Conservation (phyloP, 2,329 filamentous ascomycete species). For the Colletotrichum sojae region DNA sequence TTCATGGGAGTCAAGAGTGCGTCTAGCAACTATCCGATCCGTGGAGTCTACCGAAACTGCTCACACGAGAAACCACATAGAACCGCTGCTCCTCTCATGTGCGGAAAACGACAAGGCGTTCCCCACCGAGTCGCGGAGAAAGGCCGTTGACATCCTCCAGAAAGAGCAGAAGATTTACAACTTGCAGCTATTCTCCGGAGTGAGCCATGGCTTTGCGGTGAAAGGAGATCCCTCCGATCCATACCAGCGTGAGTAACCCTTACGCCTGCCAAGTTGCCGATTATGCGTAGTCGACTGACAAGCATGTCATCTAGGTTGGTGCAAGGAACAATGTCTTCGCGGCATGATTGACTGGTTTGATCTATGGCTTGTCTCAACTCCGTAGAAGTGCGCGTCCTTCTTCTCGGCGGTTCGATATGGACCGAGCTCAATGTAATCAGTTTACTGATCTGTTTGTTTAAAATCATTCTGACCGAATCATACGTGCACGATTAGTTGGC, state of each 20-base stretch:
- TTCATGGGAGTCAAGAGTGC: conserved; percentile 55
- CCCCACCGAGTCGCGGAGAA: conserved; percentile 51
- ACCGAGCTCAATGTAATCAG: too few species aligned
- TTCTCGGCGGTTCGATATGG: too few species aligned
- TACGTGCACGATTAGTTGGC: too few species aligned
- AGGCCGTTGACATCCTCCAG: conserved; percentile 59
- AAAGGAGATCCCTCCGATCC: conserved; percentile 63
- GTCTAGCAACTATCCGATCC: conserved; percentile 20
- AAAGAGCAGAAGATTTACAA: conserved; percentile 66
- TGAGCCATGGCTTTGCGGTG: conserved; percentile 75
- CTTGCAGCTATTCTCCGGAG: conserved; percentile 73
- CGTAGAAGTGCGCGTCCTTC: neutral
- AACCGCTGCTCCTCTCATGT: conserved; percentile 62
- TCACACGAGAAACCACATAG: conserved; percentile 39
- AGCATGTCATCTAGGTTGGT: conserved; percentile 45
- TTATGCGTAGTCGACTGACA: conserved; percentile 21
- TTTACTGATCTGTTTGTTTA: too few species aligned
- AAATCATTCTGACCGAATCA: too few species aligned
- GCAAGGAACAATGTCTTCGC: conserved; percentile 49
- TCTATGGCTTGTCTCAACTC: conserved; percentile 44
- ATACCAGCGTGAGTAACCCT: conserved; percentile 28
- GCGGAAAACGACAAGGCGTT: conserved; percentile 62
- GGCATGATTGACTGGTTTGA: conserved; percentile 49
- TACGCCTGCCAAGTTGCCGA: conserved; percentile 52
- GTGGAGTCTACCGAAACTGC: neutral